Base-by-base conservation (phyloP, 2,329 filamentous ascomycete genomes). In the Monilinia fructicola region DNA sequence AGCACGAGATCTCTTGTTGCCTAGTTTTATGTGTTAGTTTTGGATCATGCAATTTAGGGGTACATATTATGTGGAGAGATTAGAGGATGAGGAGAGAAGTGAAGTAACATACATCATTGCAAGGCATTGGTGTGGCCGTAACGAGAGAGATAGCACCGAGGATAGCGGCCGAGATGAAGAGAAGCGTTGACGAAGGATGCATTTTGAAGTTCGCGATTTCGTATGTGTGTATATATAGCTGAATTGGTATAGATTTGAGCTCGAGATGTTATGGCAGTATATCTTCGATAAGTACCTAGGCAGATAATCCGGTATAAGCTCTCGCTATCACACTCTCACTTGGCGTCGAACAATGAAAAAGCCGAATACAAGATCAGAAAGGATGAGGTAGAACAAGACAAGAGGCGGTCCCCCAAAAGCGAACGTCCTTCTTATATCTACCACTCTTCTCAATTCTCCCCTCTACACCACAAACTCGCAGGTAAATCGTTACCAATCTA, bases 1-100 rank as follows among this genome's bases (percentile, higher is more conserved):
- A 65, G 64, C 2, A 65, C 64, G 10, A 65, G 64, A 35, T 65
- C 64, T 61, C 54, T 60, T n/a, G 64, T 65, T 44, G 64, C 46
- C 64, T 65, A 31, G n/a, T 26, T 35, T 21, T 26, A 16, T 21
- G 44, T 59, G 31, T 60, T 61, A 61, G 54, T 56, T 28, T 40
- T 56, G 18, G 5, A 14, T 38, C 31, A 2, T 50, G n/a, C 14
- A 21, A 38, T 38, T 0, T 23, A 9, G 6, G n/a, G 31, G n/a
- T 60, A 18, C 12, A 21, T 50, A 3, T 3, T 2, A 2, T 9
- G 3, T 23, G 44, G 5, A 35, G 16, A 18, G 54, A 31, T 23
- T 16, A 23, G 11, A 9, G 7, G 7, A 10, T 18, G 7, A 56
- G 7, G 28, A 18, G 18, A 26, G 14, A n/a, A 14, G 38, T 4